phyloP scores from a whole-genome alignment of 169 alveolate species.

The Plasmodium vivax region DNA sequence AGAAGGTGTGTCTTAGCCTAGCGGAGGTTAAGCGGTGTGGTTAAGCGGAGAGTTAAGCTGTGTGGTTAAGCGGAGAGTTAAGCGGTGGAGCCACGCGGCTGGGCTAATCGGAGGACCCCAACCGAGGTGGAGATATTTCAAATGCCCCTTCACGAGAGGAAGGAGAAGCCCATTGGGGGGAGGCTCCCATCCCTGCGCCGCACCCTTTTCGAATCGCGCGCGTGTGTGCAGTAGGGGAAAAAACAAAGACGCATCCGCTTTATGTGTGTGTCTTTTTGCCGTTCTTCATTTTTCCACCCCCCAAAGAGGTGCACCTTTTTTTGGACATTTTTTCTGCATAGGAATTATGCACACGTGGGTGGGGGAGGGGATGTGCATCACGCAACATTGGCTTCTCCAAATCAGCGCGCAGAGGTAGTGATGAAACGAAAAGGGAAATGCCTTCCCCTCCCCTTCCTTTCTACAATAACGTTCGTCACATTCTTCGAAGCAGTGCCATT shows the following conservation, averaged over 20 bases:
- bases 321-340: not conserved
- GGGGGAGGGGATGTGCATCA: not conserved
- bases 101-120: not conserved
- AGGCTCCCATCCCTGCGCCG: not conserved
- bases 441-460: not conserved
- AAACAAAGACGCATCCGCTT: not conserved
- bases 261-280: not conserved
- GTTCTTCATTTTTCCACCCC: not conserved
- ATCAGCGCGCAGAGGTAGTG: not conserved
- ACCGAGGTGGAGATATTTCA: not conserved
- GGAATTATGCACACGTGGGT: not conserved
- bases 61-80: not conserved
- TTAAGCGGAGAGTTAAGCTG: not conserved
- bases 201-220: not conserved
- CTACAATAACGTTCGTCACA: not conserved
- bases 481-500: not conserved
- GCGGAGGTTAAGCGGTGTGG: not conserved
- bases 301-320: not conserved
- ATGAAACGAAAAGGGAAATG: not conserved
- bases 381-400: not conserved
- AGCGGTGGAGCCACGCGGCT: not conserved
- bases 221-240: not conserved
- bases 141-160: not conserved
- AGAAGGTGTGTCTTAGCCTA: slow-evolving; percentile 27
- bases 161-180: not conserved